Percentiles rank a stretch among this genome's conserved stretches.
phyloP scores from a whole-genome alignment of 129 eudicot genomes.

The Pittosporum tobira region DNA sequence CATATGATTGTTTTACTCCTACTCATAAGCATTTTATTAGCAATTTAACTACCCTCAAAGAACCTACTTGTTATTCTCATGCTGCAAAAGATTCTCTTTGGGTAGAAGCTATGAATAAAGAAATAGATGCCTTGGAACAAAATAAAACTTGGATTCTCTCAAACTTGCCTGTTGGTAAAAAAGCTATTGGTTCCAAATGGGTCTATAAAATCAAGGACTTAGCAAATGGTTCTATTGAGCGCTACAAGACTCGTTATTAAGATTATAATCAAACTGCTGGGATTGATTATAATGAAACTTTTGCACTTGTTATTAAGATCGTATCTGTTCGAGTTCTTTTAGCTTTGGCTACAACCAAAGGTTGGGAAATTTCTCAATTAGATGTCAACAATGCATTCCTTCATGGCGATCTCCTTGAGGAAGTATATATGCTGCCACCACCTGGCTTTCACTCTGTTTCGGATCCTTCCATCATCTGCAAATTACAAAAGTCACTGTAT shows the following conservation, averaged over 20 bases:
- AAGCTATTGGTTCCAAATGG: too few species aligned
- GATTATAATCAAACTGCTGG: too few species aligned
- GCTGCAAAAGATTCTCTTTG: neutral
- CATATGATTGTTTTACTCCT: neutral
- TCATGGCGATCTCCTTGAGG: neutral
- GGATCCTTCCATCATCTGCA: neutral
- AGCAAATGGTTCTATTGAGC: too few species aligned
- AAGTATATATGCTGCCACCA: neutral
- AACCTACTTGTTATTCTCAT: neutral
- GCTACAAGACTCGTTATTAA: too few species aligned
- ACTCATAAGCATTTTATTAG: neutral
- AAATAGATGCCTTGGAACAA: neutral
- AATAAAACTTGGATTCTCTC: conserved; percentile 1
- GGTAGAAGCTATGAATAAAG: conserved; percentile 3
- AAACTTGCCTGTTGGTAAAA: neutral
- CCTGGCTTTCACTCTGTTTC: neutral
- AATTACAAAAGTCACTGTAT: neutral
- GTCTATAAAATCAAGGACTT: too few species aligned
- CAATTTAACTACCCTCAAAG: neutral
- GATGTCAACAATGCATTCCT: conserved; percentile 5
- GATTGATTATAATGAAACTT: too few species aligned
- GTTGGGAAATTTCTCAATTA: neutral
- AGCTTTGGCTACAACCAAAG: neutral
- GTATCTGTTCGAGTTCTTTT: neutral
- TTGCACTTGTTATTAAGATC: too few species aligned